Percentiles rank a stretch among this genome's conserved stretches.
Evolutionary conservation across 768 basidiomycete species (phyloP).

Genomic region (Suillus subaureus): DNA sequence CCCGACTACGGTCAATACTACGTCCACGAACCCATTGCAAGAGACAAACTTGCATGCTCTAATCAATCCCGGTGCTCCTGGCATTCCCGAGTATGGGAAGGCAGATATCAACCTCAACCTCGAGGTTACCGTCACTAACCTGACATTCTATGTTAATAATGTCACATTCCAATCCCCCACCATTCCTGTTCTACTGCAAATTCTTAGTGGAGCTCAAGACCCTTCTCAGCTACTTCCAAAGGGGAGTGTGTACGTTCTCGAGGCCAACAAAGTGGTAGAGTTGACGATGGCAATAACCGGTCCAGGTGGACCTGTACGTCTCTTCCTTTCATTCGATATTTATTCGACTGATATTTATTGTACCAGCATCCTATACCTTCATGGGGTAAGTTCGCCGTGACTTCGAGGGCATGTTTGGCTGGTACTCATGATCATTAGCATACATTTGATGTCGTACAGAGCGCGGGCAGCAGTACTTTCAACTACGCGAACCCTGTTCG

Average conservation of each 20-base stretch:
- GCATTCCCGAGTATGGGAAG: slow-evolving; percentile 37
- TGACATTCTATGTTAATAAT: slow-evolving; percentile 16
- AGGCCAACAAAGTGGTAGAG: slow-evolving; percentile 31
- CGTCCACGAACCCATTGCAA: slow-evolving; percentile 25
- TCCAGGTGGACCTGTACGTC: slow-evolving; percentile 7
- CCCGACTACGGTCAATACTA: slow-evolving; percentile 39
- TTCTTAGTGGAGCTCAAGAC: slow-evolving; percentile 37
- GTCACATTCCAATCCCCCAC: slow-evolving; percentile 27
- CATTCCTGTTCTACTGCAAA: slow-evolving; percentile 27
- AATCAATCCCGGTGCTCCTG: slow-evolving; percentile 38
- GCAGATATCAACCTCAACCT: slow-evolving; percentile 42
- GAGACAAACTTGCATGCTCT: slow-evolving; percentile 33
- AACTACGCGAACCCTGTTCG: not conserved
- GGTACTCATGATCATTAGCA: slow-evolving; percentile 31
- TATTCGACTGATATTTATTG: not conserved
- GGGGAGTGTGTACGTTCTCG: slow-evolving; percentile 26
- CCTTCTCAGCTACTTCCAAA: slow-evolving; percentile 30
- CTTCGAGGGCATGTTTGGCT: not conserved
- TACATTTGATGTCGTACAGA: slow-evolving; percentile 47
- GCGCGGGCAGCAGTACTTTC: slow-evolving; percentile 31
- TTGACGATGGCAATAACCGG: slow-evolving; percentile 14
- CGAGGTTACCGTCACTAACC: slow-evolving; percentile 5
- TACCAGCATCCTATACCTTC: slow-evolving; percentile 44
- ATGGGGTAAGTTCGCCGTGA: slow-evolving; percentile 35
- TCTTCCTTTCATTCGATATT: not conserved